Base-by-base conservation (phyloP, 2,329 filamentous ascomycete genomes). In the Chlorencoelia australis region DNA sequence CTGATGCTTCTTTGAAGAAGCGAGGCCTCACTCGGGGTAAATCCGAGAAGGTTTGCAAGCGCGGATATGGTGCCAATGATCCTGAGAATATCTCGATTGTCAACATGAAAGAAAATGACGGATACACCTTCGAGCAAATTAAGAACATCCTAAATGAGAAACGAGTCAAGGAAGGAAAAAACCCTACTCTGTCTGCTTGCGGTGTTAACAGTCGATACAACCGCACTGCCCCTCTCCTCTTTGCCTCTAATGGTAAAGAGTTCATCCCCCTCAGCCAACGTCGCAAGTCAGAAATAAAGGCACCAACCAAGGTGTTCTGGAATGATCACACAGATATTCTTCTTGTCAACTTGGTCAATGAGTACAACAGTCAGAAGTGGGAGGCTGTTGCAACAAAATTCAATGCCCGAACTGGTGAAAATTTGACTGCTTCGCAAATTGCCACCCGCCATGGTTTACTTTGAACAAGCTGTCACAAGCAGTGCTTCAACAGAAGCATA, bases 81-180 rank as follows among this genome's bases (percentile, higher is more conserved):
- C 55, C 55, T 1, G 54, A 54, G 26, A 57, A 57, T 13, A 46
- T 57, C 8, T 30, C 15, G 2, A 56, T 57, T 24, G 50, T 57
- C 37, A 49, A 57, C 11, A 25, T 53, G 35, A 44, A 46, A 11
- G 55, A 57, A 14, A 41, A 38, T 4, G 30, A 44, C 3, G 30
- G 32, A 8, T 15, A 43, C 17, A 25, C 27, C 4, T 57, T 52
- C 13, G n/a, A 18, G 1, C 33, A 54, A 2, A 54, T 57, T 19
- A 44, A 37, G 1, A 34, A 48, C 1, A 14, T 10, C 1, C 31
- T 57, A 10, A 57, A 57, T 18, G 18, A 37, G 1, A 27, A 43
- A 5, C 43, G 51, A 3, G 34, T 53, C 11, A 15, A 17, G 1
- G 17, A 24, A 2, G 55, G 54, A 4, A 36, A 22, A 4, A 15